phyloP scores from a whole-genome alignment of 345 rosid species.

The Odontarrhena argentea region DNA sequence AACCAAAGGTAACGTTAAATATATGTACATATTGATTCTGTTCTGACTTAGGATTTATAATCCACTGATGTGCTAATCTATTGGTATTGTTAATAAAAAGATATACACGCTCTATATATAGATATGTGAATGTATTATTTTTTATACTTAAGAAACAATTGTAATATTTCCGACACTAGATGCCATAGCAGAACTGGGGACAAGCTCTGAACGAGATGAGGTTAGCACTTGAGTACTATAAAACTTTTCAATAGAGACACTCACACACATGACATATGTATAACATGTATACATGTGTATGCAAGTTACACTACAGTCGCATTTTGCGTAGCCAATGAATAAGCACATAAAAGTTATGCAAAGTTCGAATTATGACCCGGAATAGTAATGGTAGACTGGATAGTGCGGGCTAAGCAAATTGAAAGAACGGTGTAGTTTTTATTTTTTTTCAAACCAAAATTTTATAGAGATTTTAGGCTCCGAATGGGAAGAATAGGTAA shows the following conservation, averaged over 20 bases:
- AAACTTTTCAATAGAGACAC: conserved; percentile 26
- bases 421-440: too few relatives aligned
- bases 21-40: too few relatives aligned
- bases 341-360: neutral
- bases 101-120: too few relatives aligned
- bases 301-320: neutral
- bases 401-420: too few relatives aligned
- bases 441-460: too few relatives aligned
- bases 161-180: conserved; percentile 44
- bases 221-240: conserved; percentile 51
- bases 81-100: too few relatives aligned
- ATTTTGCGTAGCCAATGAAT: conserved; percentile 21
- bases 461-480: too few relatives aligned
- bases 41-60: too few relatives aligned
- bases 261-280: neutral
- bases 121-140: neutral
- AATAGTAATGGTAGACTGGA: too few relatives aligned
- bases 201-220: conserved; percentile 54
- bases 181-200: conserved; percentile 47
- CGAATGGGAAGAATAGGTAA: too few relatives aligned
- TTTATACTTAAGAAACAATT: conserved; percentile 30
- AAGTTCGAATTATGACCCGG: neutral
- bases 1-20: too few relatives aligned
- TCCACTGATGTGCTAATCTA: too few relatives aligned
- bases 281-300: neutral